Evolutionary conservation across 441 rosid genomes (phyloP).

Genomic region (Adansonia madagascariensis): DNA sequence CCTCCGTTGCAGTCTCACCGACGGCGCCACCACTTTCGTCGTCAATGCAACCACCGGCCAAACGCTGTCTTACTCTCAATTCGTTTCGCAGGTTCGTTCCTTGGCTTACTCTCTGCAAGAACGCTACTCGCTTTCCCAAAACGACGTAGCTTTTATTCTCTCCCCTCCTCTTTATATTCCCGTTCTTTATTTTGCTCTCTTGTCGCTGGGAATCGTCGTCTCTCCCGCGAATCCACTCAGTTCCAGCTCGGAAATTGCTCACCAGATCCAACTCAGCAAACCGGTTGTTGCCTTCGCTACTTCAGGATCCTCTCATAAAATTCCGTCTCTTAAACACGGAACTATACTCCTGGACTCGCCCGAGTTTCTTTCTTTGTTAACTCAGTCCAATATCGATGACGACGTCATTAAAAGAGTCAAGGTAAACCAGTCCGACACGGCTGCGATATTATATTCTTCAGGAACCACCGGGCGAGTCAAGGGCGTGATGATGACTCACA

Average conservation of each 20-base stretch:
- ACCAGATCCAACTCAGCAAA: conserved; percentile 56
- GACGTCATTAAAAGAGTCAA: conserved; percentile 17
- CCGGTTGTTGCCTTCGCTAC: conserved; percentile 83
- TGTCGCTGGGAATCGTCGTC: conserved; percentile 69
- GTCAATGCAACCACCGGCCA: conserved; percentile 48
- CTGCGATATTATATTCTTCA: conserved; percentile 77
- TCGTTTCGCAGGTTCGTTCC: conserved; percentile 44
- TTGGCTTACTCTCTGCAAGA: conserved; percentile 52
- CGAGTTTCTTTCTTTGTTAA: conserved; percentile 56
- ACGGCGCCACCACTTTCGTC: conserved; percentile 45
- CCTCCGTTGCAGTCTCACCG: conserved; percentile 41
- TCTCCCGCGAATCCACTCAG: conserved; percentile 79
- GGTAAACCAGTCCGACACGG: conserved; percentile 66
- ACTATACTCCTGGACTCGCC: conserved; percentile 74
- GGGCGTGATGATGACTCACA: conserved; percentile 74
- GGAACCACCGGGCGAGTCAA: conserved; percentile 85
- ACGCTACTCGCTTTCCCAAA: conserved; percentile 42
- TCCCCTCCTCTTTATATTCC: conserved; percentile 65
- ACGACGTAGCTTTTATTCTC: conserved; percentile 72
- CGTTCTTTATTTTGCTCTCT: conserved; percentile 68
- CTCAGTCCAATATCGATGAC: conserved; percentile 23
- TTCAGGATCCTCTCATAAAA: conserved; percentile 49
- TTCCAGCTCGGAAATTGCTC: conserved; percentile 62
- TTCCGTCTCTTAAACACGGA: conserved; percentile 53
- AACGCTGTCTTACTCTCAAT: conserved; percentile 50